phyloP scores from a whole-genome alignment of 495 filamentous ascomycete genomes.

The Hypoxylon rickii region DNA sequence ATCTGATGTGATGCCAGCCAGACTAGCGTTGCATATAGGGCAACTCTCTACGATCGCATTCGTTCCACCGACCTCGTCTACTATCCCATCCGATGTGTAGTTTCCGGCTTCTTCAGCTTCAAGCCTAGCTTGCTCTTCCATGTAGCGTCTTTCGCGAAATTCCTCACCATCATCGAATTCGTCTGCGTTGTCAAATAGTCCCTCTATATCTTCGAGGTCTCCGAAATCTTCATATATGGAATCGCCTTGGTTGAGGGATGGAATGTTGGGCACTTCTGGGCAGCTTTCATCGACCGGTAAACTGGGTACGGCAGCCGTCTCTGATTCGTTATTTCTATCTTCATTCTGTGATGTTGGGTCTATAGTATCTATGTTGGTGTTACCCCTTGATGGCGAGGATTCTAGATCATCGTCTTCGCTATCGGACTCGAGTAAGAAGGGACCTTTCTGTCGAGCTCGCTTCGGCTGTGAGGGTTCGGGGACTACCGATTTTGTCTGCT shows the following conservation, averaged over 20 bases:
- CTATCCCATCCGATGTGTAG: constrained; percentile 42
- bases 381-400: constrained; percentile 3
- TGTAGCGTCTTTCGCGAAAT: constrained; percentile 60
- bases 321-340: constrained; percentile 5
- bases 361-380: constrained; percentile 2
- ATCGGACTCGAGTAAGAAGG: constrained; percentile 72
- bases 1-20: constrained; percentile 63
- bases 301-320: constrained; percentile 34
- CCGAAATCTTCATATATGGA: constrained; percentile 53
- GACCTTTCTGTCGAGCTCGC: constrained; percentile 43
- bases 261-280: constrained; percentile 28
- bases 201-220: constrained; percentile 69
- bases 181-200: constrained; percentile 51
- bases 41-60: constrained; percentile 56
- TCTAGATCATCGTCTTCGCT: constrained; percentile 57
- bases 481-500: neutral
- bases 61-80: constrained; percentile 24
- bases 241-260: constrained; percentile 58
- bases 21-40: constrained; percentile 72
- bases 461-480: constrained; percentile 11
- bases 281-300: constrained; percentile 31
- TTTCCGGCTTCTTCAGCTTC: constrained; percentile 55
- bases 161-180: constrained; percentile 64
- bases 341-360: neutral
- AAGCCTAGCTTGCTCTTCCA: constrained; percentile 65